phyloP scores from a whole-genome alignment of 2,329 filamentous ascomycete species.

The Fusarium stilboides region DNA sequence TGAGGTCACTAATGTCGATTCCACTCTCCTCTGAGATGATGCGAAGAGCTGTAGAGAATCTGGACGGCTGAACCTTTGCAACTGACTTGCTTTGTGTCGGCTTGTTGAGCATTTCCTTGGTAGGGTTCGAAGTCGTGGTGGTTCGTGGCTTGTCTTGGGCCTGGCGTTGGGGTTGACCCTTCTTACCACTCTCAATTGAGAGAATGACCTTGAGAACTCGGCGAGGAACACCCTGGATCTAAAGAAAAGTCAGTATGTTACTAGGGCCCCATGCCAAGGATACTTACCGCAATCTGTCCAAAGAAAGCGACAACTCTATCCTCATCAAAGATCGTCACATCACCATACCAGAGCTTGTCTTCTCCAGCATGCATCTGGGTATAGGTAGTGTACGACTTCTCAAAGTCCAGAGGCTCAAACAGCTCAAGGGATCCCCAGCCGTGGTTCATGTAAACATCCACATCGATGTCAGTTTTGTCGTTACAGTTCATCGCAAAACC shows the following conservation, averaged over 20 bases:
- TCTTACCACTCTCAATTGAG: constrained; percentile 36
- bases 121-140: background rate
- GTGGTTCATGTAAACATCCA: constrained; percentile 44
- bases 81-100: background rate
- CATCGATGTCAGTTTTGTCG: constrained; percentile 40
- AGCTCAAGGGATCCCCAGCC: constrained; percentile 41
- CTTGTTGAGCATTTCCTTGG: accelerated
- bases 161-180: constrained; percentile 27
- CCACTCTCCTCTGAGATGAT: constrained; percentile 46
- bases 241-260: background rate
- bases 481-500: constrained; percentile 48
- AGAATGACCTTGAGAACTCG: constrained; percentile 43
- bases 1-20: constrained; percentile 59
- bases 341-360: constrained; percentile 55
- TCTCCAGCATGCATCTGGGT: constrained; percentile 38
- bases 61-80: constrained; percentile 1
- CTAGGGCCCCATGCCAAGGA: accelerated
- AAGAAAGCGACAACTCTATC: constrained; percentile 61
- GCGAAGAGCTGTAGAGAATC: constrained; percentile 13
- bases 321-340: constrained; percentile 69
- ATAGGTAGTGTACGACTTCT: constrained; percentile 42
- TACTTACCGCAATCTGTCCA: constrained; percentile 51
- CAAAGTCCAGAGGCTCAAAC: constrained; percentile 40
- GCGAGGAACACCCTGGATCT: constrained; percentile 42
- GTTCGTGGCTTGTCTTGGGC: background rate